A percentile compares a stretch with the other conserved stretches of the same genome.
These are phyloP conservation scores for Paspalum notatum DNA, from an alignment of 176 grass and related monocot genomes.

Conservation along the genomic window DNA sequence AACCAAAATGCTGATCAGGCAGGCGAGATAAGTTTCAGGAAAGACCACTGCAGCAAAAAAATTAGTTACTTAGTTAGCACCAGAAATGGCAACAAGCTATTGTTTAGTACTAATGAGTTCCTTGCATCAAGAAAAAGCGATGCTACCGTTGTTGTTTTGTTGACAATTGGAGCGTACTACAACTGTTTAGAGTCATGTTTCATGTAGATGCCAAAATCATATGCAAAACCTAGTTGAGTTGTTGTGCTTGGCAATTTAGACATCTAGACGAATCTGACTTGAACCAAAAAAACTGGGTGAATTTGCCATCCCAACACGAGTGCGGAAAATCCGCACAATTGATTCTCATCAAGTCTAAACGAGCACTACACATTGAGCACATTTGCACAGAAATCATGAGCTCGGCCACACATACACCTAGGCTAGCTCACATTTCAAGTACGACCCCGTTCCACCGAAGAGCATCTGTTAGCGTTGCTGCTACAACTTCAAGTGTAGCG, in stretches of 20 bases:
- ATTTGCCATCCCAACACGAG: background rate
- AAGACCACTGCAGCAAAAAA: background rate
- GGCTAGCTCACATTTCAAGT: slow-evolving; percentile 21
- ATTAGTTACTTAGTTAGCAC: background rate
- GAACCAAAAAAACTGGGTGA: background rate
- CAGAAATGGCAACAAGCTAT: background rate
- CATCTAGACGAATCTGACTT: background rate
- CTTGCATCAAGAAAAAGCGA: background rate
- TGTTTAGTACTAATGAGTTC: background rate
- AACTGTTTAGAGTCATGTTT: background rate
- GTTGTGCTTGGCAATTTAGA: background rate
- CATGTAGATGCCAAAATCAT: background rate
- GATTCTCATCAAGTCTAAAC: background rate
- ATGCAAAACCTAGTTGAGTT: background rate
- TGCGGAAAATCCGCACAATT: background rate
- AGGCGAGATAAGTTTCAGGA: slow-evolving; percentile 14
- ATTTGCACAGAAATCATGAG: slow-evolving; percentile 23
- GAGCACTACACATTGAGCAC: background rate
- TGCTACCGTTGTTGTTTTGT: background rate
- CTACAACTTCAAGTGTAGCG: background rate
- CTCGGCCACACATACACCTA: background rate
- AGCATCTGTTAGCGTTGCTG: background rate
- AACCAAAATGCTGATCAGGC: background rate
- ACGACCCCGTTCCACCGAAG: background rate
- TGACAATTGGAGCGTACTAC: background rate